A percentile compares a stretch with the other conserved stretches of the same genome.
phyloP scores from a whole-genome alignment of 371 early-diverging fungal genomes.

The Syncephalastrum monosporum region DNA sequence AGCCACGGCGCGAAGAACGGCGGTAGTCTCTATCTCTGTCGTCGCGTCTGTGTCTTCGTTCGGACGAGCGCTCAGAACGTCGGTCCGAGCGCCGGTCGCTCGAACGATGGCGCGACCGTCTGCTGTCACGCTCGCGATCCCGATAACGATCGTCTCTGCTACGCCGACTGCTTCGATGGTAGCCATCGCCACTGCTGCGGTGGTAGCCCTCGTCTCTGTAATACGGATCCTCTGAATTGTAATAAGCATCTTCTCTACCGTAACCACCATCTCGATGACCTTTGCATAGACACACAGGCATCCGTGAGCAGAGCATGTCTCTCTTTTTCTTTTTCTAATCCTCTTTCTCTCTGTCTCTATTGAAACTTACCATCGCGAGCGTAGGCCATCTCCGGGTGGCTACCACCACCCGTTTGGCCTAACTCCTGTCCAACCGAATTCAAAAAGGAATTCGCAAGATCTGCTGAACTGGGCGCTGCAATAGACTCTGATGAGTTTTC shows the following conservation, averaged over 20 bases:
- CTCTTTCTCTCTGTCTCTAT: too few relatives aligned
- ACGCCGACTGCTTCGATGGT: constrained; percentile 26
- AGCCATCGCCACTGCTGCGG: constrained; percentile 29
- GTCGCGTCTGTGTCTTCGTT: constrained; percentile 26
- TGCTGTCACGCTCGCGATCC: constrained; percentile 38
- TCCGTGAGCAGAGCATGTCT: too few relatives aligned
- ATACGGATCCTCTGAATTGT: constrained; percentile 11
- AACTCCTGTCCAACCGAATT: constrained; percentile 47
- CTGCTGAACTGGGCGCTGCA: constrained; percentile 27
- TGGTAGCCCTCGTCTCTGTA: constrained; percentile 16
- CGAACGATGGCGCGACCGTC: constrained; percentile 40
- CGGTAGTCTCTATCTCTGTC: constrained; percentile 39
- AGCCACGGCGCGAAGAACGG: constrained; percentile 27
- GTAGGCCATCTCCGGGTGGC: neutral
- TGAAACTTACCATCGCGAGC: neutral
- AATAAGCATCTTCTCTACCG: constrained; percentile 5
- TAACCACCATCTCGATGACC: neutral
- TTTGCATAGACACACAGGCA: too few relatives aligned
- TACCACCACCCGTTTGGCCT: constrained; percentile 8
- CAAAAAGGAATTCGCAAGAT: constrained; percentile 46
- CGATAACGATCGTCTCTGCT: constrained; percentile 46
- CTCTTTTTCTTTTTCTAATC: too few relatives aligned
- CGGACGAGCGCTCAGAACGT: constrained; percentile 38
- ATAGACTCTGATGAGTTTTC: too few relatives aligned
- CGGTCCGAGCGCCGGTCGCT: constrained; percentile 37